Evolutionary conservation across 2,329 filamentous ascomycete species (phyloP), one percentile per base, ranked within the genome.

Genomic region (Rhytidhysteron rufulum): DNA sequence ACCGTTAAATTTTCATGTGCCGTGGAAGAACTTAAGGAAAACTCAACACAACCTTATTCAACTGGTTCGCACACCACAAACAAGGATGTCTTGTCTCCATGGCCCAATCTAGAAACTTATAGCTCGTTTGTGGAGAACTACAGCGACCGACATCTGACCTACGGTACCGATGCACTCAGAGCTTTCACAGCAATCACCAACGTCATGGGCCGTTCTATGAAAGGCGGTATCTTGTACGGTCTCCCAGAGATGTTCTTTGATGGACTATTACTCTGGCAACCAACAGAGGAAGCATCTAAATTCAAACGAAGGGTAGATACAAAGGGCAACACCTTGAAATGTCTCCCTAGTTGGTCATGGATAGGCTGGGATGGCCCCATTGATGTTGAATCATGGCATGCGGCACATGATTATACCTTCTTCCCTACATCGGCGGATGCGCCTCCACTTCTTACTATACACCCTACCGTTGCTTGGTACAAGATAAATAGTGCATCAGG

Each of bases 1-100:
- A 47, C 42, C 10, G 41, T 52, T 4, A 44, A 45, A 20, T 54
- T 45, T 47, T 42, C 40, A n/a, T 49, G 47, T 30, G n/a, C n/a
- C n/a, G n/a, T n/a, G n/a, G n/a, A n/a, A n/a, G n/a, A n/a, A n/a
- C n/a, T n/a, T n/a, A n/a, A n/a, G n/a, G n/a, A n/a, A n/a, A n/a
- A n/a, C n/a, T n/a, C n/a, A n/a, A n/a, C n/a, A n/a, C n/a, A n/a
- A n/a, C n/a, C n/a, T n/a, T n/a, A n/a, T n/a, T n/a, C n/a, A n/a
- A n/a, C n/a, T n/a, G n/a, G n/a, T n/a, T n/a, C n/a, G n/a, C n/a
- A n/a, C n/a, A n/a, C n/a, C n/a, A n/a, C n/a, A n/a, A n/a, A n/a
- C n/a, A n/a, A n/a, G n/a, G n/a, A n/a, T n/a, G n/a, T n/a, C n/a
- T n/a, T n/a, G n/a, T n/a, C n/a, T n/a, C n/a, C n/a, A n/a, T 27